These are phyloP conservation scores for Boletus reticuloceps DNA, from an alignment of 768 basidiomycete genomes.

Conservation along the genomic window DNA sequence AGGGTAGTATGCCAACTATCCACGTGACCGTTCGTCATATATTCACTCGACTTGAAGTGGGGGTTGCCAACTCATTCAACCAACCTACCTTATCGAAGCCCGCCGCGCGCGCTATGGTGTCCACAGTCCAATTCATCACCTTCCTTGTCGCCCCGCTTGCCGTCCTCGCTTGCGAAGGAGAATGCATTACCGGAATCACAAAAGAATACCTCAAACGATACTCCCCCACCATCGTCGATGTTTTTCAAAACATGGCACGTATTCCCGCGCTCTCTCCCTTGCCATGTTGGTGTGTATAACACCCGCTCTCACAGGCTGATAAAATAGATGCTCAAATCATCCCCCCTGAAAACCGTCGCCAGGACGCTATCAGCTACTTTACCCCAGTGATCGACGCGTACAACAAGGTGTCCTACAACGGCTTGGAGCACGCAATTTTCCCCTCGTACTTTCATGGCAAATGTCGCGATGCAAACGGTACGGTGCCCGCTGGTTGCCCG, in stretches of 20 bases:
- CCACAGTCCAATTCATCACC: conserved; percentile 17
- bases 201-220: conserved; percentile 54
- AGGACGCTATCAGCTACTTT: conserved; percentile 37
- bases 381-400: conserved; percentile 48
- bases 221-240: conserved; percentile 36
- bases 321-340: conserved; percentile 35
- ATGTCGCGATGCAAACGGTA: conserved; percentile 51
- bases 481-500: conserved; percentile 68
- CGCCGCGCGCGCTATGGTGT: conserved; percentile 20
- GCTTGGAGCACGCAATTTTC: conserved; percentile 59
- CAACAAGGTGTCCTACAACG: conserved; percentile 39
- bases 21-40: conserved; percentile 19
- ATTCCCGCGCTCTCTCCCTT: neutral
- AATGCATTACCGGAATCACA: conserved; percentile 63
- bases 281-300: neutral
- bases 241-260: conserved; percentile 45
- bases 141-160: conserved; percentile 34
- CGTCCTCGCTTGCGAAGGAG: conserved; percentile 64
- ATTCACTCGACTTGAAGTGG: neutral
- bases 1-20: conserved; percentile 4
- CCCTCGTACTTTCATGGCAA: conserved; percentile 75
- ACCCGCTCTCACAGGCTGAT: conserved; percentile 28
- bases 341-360: conserved; percentile 23
- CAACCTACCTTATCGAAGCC: conserved; percentile 3
- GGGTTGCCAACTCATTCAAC: neutral